Evolutionary conservation across 1,284 basidiomycete genomes (phyloP), one percentile per base, ranked within the genome.

Genomic region (Wolfiporia cocos): DNA sequence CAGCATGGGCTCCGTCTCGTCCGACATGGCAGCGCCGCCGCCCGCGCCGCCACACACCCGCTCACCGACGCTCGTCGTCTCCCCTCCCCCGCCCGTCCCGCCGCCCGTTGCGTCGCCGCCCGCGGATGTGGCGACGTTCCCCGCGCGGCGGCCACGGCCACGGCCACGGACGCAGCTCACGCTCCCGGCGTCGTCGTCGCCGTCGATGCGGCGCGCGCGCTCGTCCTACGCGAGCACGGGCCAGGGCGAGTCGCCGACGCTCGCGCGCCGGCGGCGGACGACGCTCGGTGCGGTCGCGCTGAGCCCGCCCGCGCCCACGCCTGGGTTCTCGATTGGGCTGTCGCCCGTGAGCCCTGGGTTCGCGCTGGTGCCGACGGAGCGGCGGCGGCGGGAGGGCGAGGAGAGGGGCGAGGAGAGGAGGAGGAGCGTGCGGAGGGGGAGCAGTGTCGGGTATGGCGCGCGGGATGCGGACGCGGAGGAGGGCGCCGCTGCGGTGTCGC

Each of bases 301-400:
- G 39, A 37, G 44, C 9, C 47, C 59, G 37, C 47, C 58, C 15
- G 54, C 62, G 34, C 58, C 61, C 7, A 53, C 56, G 20, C 56
- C 61, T 3, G 82, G 82, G 5, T 78, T 87, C 61, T 78, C 81
- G 49, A 86, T 86, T 49, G 84, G 84, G 3, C 55, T 87, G 34
- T 84, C 81, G 18, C 81, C 84, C 11, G 66, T 82, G 41, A 84
- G 81, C 53, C 84, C 84, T 22, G 84, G 84, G 15, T 87, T 86
- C 55, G 68, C 73, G 19, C 70, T 85, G 41, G 67, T 77, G 35
- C 79, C 80, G 20, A 59, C 65, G 37, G 72, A 76, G 48, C 61
- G 73, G 49, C 66, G 74, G 49, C 60, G 75, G 52, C 44, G 51
- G 29, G 49, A 48, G 55, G 52, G 55, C 22, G 24, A 30, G 32